Conservation (phyloP, 2,329 filamentous ascomycete species). For the Dendrostoma leiphaemia region DNA sequence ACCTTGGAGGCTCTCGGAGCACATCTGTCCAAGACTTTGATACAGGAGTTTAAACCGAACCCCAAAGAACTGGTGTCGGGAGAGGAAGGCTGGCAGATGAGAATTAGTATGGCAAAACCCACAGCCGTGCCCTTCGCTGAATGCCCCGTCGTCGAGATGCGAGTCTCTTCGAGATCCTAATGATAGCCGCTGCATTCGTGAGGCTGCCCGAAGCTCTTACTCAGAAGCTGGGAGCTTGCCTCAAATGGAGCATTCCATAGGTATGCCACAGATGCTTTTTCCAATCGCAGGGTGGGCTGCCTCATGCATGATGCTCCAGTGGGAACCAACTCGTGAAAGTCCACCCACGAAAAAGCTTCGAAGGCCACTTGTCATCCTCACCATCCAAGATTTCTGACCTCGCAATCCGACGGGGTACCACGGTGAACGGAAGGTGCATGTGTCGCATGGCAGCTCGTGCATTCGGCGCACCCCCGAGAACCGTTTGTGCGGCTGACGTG, state of each 20-base stretch:
- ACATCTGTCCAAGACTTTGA: conserved; percentile 44
- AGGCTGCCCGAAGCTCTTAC: too few relatives aligned
- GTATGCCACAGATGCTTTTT: too few relatives aligned
- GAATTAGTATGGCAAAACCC: conserved; percentile 67
- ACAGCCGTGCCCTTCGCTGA: conserved; percentile 72
- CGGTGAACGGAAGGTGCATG: not conserved
- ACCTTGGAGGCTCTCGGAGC: conserved; percentile 62
- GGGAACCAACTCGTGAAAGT: too few relatives aligned
- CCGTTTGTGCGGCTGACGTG: conserved; percentile 28
- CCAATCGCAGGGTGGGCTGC: too few relatives aligned
- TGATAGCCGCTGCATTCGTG: not conserved
- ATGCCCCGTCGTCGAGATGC: conserved; percentile 64
- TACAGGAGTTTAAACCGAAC: conserved; percentile 38
- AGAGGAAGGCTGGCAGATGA: conserved; percentile 49
- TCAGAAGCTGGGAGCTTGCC: too few relatives aligned
- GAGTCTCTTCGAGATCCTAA: conserved; percentile 21
- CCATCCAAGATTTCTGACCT: not conserved
- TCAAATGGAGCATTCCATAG: too few relatives aligned
- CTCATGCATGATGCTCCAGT: too few relatives aligned
- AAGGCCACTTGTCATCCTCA: not conserved
- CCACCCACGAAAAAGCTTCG: too few relatives aligned
- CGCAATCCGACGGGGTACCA: not conserved
- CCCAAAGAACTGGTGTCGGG: conserved; percentile 29
- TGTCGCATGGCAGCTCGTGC: not conserved
- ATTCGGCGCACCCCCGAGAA: not conserved